phyloP scores from a whole-genome alignment of 306 rosid species.

The Quercus robur region DNA sequence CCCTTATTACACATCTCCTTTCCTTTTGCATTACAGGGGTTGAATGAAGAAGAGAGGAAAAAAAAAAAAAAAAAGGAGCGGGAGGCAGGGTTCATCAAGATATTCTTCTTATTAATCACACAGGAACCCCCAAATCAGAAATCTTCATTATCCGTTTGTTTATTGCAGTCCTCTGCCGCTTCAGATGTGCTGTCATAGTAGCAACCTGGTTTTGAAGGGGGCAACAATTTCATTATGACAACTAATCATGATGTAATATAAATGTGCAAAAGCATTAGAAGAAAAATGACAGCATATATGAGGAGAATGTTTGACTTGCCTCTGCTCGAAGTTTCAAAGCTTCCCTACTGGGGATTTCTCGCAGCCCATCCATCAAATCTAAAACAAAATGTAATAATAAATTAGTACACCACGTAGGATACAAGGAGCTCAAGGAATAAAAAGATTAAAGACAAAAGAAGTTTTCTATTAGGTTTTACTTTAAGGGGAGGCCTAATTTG shows the following conservation, averaged over 20 bases:
- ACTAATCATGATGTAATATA: neutral
- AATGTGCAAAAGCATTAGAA: neutral
- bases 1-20: neutral
- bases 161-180: slow-evolving; percentile 49
- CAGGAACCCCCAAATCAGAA: slow-evolving; percentile 70
- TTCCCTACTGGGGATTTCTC: slow-evolving; percentile 72
- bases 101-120: slow-evolving; percentile 27
- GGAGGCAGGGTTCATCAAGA: neutral
- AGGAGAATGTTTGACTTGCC: slow-evolving; percentile 38
- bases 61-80: neutral
- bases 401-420: neutral
- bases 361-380: slow-evolving; percentile 81
- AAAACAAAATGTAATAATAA: neutral
- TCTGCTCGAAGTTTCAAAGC: slow-evolving; percentile 83
- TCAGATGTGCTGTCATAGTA: slow-evolving; percentile 54
- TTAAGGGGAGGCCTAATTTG: neutral
- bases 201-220: slow-evolving; percentile 56
- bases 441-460: neutral
- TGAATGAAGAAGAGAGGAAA: too few relatives aligned
- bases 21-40: neutral
- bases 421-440: neutral
- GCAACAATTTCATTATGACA: neutral
- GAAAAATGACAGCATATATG: neutral
- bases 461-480: neutral
- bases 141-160: slow-evolving; percentile 67